Conservation (phyloP, 2,329 filamentous ascomycete species). For the Neopestalotiopsis clavispora region DNA sequence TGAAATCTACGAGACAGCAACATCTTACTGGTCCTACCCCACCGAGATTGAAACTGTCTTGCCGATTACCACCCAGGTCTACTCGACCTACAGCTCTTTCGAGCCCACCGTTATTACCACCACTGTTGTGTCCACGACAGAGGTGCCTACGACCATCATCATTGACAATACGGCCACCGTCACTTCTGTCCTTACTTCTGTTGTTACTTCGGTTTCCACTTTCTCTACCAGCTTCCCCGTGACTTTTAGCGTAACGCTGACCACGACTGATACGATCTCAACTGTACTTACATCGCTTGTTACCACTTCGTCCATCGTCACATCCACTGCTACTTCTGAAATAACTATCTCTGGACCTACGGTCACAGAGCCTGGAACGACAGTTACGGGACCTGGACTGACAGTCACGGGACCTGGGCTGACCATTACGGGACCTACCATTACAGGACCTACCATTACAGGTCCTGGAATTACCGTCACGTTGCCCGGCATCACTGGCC, state of each 20-base stretch:
- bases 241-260: not conserved
- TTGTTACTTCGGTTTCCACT: not conserved
- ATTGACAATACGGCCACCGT: not conserved
- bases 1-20: not conserved
- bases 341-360: not conserved
- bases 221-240: not conserved
- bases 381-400: not conserved
- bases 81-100: not conserved
- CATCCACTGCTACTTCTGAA: not conserved
- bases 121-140: not conserved
- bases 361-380: not conserved
- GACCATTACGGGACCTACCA: not conserved
- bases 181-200: not conserved
- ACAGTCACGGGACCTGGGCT: not conserved
- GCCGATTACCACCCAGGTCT: not conserved
- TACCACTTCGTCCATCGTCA: not conserved
- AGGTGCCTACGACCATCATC: not conserved
- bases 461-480: not conserved
- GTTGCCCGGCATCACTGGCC: not conserved
- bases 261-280: not conserved
- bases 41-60: not conserved
- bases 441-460: not conserved
- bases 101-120: not conserved
- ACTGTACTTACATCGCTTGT: not conserved
- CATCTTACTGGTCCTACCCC: not conserved